Conservation (phyloP, 2,329 filamentous ascomycete species). For the Alternaria alternata region DNA sequence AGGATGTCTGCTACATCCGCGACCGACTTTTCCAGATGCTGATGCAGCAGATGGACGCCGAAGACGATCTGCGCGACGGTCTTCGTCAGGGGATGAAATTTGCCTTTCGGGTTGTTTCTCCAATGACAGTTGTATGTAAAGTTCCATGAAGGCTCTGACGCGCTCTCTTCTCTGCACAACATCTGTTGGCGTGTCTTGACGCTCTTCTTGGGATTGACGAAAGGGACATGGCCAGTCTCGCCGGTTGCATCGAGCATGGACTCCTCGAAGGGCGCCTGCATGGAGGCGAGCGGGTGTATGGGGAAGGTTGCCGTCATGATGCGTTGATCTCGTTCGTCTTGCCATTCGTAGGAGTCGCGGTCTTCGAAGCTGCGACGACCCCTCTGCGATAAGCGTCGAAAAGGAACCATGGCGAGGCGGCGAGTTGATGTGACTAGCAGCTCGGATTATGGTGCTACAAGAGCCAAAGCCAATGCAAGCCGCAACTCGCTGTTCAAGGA, state of each 20-base stretch:
- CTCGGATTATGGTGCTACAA: constrained; percentile 35
- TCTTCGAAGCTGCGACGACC: constrained; percentile 29
- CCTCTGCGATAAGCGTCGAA: constrained; percentile 33
- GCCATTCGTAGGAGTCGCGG: constrained; percentile 42
- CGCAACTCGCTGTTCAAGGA: constrained; percentile 29
- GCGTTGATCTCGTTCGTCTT: constrained; percentile 43
- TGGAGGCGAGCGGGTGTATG: constrained; percentile 75
- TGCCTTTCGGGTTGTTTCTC: constrained; percentile 77
- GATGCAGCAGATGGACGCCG: constrained; percentile 85
- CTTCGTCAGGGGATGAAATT: constrained; percentile 88
- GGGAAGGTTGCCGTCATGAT: constrained; percentile 54
- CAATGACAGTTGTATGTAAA: constrained; percentile 77
- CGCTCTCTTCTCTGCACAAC: constrained; percentile 68
- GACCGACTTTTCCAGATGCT: constrained; percentile 87
- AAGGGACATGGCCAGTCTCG: constrained; percentile 44
- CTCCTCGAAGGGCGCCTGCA: constrained; percentile 85
- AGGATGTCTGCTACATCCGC: constrained; percentile 87
- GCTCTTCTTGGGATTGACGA: constrained; percentile 53
- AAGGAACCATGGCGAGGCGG: constrained; percentile 33
- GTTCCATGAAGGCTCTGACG: constrained; percentile 72
- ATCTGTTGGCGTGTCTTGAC: constrained; percentile 47
- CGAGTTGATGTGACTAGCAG: constrained; percentile 24
- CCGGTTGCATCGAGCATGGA: constrained; percentile 75
- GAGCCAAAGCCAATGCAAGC: constrained; percentile 26
- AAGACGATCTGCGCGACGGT: constrained; percentile 92